Conservation (phyloP, 306 rosid species). For the Vigna mungo region DNA sequence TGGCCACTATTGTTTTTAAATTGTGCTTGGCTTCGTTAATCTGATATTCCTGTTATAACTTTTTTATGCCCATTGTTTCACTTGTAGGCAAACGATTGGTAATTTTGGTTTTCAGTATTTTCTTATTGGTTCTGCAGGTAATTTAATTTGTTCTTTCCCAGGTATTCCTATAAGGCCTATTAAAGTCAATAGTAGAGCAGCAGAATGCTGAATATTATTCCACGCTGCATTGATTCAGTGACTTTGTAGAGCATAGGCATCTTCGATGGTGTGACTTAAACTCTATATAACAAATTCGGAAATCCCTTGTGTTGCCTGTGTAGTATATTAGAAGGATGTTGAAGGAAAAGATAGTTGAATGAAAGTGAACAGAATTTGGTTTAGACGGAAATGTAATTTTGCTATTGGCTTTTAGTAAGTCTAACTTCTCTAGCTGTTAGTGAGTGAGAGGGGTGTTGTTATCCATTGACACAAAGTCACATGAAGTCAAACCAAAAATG, state of each 20-base stretch:
- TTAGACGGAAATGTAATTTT: conserved; percentile 33
- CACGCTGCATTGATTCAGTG: conserved; percentile 37
- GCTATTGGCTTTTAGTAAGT: conserved; percentile 41
- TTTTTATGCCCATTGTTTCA: conserved; percentile 23
- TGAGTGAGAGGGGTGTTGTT: conserved; percentile 27
- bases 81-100: conserved; percentile 10
- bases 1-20: background rate
- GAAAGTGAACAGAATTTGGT: conserved; percentile 41
- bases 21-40: background rate
- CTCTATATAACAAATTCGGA: conserved; percentile 20
- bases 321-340: conserved; percentile 40
- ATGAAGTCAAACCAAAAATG: conserved; percentile 36
- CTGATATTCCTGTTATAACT: background rate
- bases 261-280: conserved; percentile 7
- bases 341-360: conserved; percentile 42
- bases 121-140: conserved; percentile 34
- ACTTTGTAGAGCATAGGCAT: conserved; percentile 31
- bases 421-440: conserved; percentile 37
- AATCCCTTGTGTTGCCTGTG: conserved; percentile 27
- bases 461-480: conserved; percentile 39
- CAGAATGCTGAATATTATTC: conserved; percentile 39
- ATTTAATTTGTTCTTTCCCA: conserved; percentile 2
- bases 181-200: conserved; percentile 31
- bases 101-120: conserved; percentile 30
- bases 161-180: conserved; percentile 28